Evolutionary conservation across 176 grass and related monocot species (phyloP).

Genomic region (Zizania latifolia): DNA sequence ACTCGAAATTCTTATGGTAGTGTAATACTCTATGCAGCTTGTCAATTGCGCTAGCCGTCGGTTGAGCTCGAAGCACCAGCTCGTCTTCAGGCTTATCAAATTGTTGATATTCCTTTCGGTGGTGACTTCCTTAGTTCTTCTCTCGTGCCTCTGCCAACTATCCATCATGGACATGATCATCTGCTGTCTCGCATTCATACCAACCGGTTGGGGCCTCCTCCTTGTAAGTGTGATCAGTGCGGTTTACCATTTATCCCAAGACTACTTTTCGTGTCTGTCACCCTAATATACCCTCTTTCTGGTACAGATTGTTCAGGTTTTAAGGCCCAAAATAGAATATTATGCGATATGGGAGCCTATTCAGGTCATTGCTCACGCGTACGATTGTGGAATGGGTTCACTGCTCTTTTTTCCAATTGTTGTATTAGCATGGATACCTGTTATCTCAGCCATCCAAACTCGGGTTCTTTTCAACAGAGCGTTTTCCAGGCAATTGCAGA

Average conservation of each 20-base stretch:
- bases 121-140: slow-evolving; percentile 57
- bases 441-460: slow-evolving; percentile 90
- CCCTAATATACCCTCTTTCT: background rate
- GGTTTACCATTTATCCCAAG: background rate
- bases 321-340: slow-evolving; percentile 72
- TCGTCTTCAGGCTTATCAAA: slow-evolving; percentile 85
- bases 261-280: background rate
- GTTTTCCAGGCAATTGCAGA: slow-evolving; percentile 67
- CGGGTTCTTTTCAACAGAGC: slow-evolving; percentile 93
- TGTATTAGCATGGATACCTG: slow-evolving; percentile 79
- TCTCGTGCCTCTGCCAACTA: slow-evolving; percentile 65
- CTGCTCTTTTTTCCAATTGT: slow-evolving; percentile 76
- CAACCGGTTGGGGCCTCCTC: slow-evolving; percentile 87
- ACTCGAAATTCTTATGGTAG: background rate
- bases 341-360: slow-evolving; percentile 78
- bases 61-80: slow-evolving; percentile 78
- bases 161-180: slow-evolving; percentile 78
- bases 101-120: slow-evolving; percentile 64
- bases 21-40: slow-evolving; percentile 47
- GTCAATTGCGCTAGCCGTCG: slow-evolving; percentile 55
- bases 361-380: slow-evolving; percentile 81
- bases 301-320: slow-evolving; percentile 73
- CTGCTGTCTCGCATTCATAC: slow-evolving; percentile 87
- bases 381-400: slow-evolving; percentile 83
- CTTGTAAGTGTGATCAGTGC: slow-evolving; percentile 42